A percentile compares a stretch with the other conserved stretches of the same genome.
Evolutionary conservation across 306 rosid genomes (phyloP).

Genomic region (Fagus sylvatica): DNA sequence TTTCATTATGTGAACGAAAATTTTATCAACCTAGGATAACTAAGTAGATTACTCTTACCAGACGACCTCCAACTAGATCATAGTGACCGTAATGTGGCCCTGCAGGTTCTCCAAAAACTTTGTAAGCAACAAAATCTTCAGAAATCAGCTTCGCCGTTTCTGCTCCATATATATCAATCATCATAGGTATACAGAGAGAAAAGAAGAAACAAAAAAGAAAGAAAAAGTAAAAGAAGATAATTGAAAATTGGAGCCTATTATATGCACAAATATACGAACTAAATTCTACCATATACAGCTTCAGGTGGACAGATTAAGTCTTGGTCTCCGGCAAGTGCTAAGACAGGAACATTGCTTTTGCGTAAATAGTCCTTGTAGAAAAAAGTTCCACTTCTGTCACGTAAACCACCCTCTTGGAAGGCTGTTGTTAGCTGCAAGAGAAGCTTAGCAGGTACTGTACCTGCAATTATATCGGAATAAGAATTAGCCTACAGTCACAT

Average conservation of each 20-base stretch:
- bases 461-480: conserved; percentile 40
- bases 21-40: neutral
- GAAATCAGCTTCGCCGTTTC: conserved; percentile 85
- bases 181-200: neutral
- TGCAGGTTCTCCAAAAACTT: conserved; percentile 72
- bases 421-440: conserved; percentile 69
- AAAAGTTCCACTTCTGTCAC: conserved; percentile 67
- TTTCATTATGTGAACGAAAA: neutral
- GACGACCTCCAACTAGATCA: conserved; percentile 83
- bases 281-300: conserved; percentile 76
- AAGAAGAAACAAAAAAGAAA: neutral
- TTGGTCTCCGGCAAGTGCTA: conserved; percentile 85
- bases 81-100: conserved; percentile 92
- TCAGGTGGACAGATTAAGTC: conserved; percentile 90
- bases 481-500: conserved; percentile 12
- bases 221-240: neutral
- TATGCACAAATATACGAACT: neutral
- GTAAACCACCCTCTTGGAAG: conserved; percentile 66
- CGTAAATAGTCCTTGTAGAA: conserved; percentile 66
- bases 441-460: conserved; percentile 81
- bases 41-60: conserved; percentile 44
- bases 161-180: conserved; percentile 34
- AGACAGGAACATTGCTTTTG: conserved; percentile 66
- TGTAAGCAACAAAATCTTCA: conserved; percentile 57
- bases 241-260: neutral